These are phyloP conservation scores for Vigna unguiculata DNA, from an alignment of 306 rosid genomes.

Conservation along the genomic window DNA sequence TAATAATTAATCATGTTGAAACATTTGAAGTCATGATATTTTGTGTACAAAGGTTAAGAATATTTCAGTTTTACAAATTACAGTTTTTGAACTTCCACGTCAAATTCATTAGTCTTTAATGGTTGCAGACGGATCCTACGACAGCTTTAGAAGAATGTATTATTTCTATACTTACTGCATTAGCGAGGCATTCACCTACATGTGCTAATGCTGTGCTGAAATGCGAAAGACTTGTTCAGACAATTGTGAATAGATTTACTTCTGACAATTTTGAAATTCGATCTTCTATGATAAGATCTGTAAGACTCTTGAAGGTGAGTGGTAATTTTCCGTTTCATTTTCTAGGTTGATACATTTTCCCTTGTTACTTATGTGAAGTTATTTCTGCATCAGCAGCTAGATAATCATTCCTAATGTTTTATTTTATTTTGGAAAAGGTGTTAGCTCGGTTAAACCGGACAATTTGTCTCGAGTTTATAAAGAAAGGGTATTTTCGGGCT, in stretches of 20 bases:
- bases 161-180: slow-evolving; percentile 77
- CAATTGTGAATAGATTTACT: slow-evolving; percentile 71
- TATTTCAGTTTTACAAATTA: not conserved
- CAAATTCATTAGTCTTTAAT: slow-evolving; percentile 43
- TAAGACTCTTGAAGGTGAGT: slow-evolving; percentile 79
- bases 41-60: slow-evolving; percentile 25
- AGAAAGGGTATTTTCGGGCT: slow-evolving; percentile 71
- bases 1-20: slow-evolving; percentile 29
- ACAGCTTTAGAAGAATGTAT: slow-evolving; percentile 76
- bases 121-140: slow-evolving; percentile 77
- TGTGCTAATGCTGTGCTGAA: slow-evolving; percentile 79
- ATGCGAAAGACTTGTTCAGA: slow-evolving; percentile 77
- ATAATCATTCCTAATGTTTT: slow-evolving; percentile 45
- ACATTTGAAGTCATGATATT: slow-evolving; percentile 37
- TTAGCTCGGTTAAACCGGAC: slow-evolving; percentile 69
- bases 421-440: slow-evolving; percentile 63
- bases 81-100: slow-evolving; percentile 1
- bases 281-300: slow-evolving; percentile 74
- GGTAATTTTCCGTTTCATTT: slow-evolving; percentile 28
- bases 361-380: slow-evolving; percentile 23
- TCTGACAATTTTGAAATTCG: slow-evolving; percentile 61
- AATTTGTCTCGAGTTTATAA: slow-evolving; percentile 68
- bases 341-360: slow-evolving; percentile 37
- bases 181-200: slow-evolving; percentile 93
- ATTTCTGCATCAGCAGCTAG: slow-evolving; percentile 31